Base-by-base conservation (phyloP, 129 eudicot genomes). In the Tagetes patula region DNA sequence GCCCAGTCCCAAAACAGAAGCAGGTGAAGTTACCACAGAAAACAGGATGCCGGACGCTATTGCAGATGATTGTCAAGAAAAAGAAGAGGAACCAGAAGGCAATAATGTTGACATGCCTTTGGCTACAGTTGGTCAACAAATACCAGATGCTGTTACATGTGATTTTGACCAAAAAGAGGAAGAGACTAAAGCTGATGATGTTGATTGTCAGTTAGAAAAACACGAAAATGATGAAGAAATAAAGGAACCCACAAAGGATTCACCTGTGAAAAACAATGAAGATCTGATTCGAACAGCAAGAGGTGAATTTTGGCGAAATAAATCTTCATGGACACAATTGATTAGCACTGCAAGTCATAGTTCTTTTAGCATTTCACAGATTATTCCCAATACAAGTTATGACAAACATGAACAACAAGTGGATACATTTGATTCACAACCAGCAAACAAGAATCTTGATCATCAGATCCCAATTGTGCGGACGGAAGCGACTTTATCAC, bases 321-420 rank as follows among this genome's bases (percentile, higher is more conserved):
- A 90, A 68, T 88, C 91, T 20, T 88, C 99, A 5, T 95, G 96
- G 97, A 82, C 87, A 10, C 88, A 90, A 70, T 75, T 90, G 65
- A 82, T 93, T 67, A 78, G 72, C 53, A 75, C 78, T 63, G 32
- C 88, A 66, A 74, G 43, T 76, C 75, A 69, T 43, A 85, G 74
- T 50, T 87, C 99, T 7, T 95, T 95, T 81, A 90, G 91, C 85
- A 82, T 95, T 53, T 80, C 94, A 11, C 96, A 90, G 52, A 74
- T 95, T 71, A 45, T 93, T 67, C 95, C 98, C 1, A 64, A 60
- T 62, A 43, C 73, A 36, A 62, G 71, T 55, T 75, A 67, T 63
- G 77, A 77, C 71, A 85, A 84, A 52, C 88, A 72, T 30, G 84
- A 77, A 66, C 33, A 55, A 30, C 41, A 75, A n/a, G 65, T 11